Base-by-base conservation (phyloP, 2,329 filamentous ascomycete species). In the Xylariaceae sp. region DNA sequence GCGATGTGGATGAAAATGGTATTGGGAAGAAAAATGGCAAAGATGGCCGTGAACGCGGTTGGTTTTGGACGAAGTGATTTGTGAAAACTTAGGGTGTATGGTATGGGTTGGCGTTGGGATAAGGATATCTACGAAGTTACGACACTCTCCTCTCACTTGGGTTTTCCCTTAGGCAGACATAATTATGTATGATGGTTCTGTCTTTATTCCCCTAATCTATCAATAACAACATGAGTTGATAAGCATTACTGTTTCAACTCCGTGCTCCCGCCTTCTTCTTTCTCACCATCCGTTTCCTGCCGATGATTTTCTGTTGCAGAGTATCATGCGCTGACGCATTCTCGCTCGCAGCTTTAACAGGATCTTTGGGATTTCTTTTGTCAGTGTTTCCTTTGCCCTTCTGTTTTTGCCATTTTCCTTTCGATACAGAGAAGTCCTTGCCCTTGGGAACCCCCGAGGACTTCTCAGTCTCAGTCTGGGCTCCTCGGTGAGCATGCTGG, bases 261-360 rank as follows among this genome's bases (percentile, higher is more conserved):
- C 72, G 69, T 11, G 62, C 56, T 14, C 66, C 59, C 6, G 72
- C 70, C 72, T 82, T 83, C 71, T 85, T 87, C 69, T 86, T 86
- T 51, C 90, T 82, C 75, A 86, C 80, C 73, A 87, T 81, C 55
- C 90, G 79, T 75, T 95, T 96, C 68, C 89, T 85, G 43, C 83
- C 85, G 68, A 96, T 95, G 63, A 96, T 88, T 63, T 84, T 85
- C 62, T 90, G 88, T 62, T 80, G 71, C 62, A 80, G 67, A 2
- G 66, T 66, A 44, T 72, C 60, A 54, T 71, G 70, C 3, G 61
- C 56, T n/a, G 52, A 49, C 27, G 22, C 47, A 27, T 54, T 50
- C 17, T 65, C 62, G 11, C 58, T 60, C n/a, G 59, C 59, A 12
- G 56, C 57, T 48, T 62, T 61, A 7, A 54, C 57, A 11, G 47